phyloP scores from a whole-genome alignment of 73 alveolate genomes.

The Chromera velia region DNA sequence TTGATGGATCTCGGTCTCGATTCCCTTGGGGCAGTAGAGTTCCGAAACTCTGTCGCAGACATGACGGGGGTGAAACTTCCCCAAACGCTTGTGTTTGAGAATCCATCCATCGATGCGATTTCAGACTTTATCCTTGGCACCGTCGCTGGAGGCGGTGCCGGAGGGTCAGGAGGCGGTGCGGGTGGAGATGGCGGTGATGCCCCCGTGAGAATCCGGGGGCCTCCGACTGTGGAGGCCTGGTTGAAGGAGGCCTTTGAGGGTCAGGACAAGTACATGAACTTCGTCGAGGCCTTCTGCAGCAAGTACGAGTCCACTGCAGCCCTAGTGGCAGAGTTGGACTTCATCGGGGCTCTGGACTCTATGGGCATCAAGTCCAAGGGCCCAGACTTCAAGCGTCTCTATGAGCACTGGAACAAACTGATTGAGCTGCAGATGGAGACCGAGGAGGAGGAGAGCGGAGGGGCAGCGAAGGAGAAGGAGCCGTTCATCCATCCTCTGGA shows the following conservation, averaged over 20 bases:
- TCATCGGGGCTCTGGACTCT: not conserved
- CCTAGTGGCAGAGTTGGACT: not conserved
- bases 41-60: conserved; percentile 19
- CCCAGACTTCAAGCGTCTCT: not conserved
- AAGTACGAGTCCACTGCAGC: not conserved
- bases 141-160: not conserved
- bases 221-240: not conserved
- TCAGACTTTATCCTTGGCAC: conserved; percentile 19
- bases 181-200: not conserved
- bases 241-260: not conserved
- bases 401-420: not conserved
- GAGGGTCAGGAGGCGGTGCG: not conserved
- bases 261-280: not conserved
- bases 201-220: not conserved
- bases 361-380: not conserved
- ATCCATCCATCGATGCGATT: conserved; percentile 38
- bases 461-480: no score
- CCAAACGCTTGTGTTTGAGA: conserved; percentile 37
- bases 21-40: conserved; percentile 43
- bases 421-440: no score
- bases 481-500: not conserved
- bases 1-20: conserved; percentile 47
- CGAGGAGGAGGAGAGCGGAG: no score
- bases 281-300: not conserved
- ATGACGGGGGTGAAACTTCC: conserved; percentile 35